Conservation (phyloP, 2,329 filamentous ascomycete genomes). For the Epichloe typhina region DNA sequence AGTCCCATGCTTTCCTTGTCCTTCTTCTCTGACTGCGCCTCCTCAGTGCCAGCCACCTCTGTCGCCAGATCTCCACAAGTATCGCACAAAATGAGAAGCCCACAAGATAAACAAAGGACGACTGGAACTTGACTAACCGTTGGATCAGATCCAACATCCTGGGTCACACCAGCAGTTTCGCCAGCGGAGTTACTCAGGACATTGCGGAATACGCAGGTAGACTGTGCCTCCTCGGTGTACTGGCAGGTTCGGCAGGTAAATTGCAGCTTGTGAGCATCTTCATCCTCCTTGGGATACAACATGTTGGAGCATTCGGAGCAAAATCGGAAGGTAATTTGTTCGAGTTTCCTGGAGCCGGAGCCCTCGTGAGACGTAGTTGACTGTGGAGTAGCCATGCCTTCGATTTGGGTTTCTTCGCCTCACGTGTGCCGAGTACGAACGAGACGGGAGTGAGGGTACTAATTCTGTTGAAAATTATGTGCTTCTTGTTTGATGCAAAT, state of each 20-base stretch:
- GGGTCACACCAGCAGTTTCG: constrained; percentile 92
- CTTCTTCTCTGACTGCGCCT: background rate
- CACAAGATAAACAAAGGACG: constrained; percentile 34
- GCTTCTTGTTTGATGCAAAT: background rate
- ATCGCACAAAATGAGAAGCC: constrained; percentile 28
- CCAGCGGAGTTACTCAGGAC: constrained; percentile 81
- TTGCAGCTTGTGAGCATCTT: constrained; percentile 68
- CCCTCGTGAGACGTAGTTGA: constrained; percentile 32
- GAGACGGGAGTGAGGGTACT: background rate
- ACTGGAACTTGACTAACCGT: constrained; percentile 66
- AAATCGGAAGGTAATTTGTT: constrained; percentile 93
- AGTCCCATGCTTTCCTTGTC: constrained; percentile 14
- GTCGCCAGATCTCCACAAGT: constrained; percentile 21
- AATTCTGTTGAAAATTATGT: constrained; percentile 3
- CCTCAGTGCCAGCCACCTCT: constrained; percentile 10
- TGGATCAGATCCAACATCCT: constrained; percentile 93
- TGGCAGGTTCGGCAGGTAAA: constrained; percentile 95
- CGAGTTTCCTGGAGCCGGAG: constrained; percentile 37
- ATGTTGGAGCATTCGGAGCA: constrained; percentile 99
- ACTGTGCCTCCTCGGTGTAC: constrained; percentile 74
- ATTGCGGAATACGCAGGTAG: constrained; percentile 91
- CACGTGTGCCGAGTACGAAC: background rate
- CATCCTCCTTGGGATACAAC: constrained; percentile 93
- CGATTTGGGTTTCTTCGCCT: background rate
- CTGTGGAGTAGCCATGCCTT: constrained; percentile 43